Evolutionary conservation across 2,329 filamentous ascomycete genomes (phyloP), one percentile per base, ranked within the genome.

Genomic region (Xylaria sp.): DNA sequence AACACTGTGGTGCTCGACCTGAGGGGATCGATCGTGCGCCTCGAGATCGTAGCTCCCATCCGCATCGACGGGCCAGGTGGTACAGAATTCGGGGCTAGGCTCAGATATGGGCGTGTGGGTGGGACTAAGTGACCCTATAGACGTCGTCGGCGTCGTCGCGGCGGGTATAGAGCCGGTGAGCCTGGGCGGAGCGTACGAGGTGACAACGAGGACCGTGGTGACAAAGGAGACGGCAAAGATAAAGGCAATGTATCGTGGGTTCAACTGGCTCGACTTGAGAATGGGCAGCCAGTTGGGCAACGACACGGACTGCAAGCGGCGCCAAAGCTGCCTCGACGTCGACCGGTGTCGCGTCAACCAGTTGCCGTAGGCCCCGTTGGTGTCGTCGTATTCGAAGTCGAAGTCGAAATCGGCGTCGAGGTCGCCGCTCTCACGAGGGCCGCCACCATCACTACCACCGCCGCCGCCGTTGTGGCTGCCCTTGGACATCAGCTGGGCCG

Each of bases 1-100:
- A 55, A 77, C 66, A 31, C 75, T 76, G 46, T 74, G 67, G 25
- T 72, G 54, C 60, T 71, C 65, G 59, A 74, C 10, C 15, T 67
- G 69, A 31, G 69, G 62, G 28, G 39, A 46, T 46, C 69, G 72
- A 23, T 73, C 51, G 8, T 51, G 56, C n/a, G 63, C 52, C 34
- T 69, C 20, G 18, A 73, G 63, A 9, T 74, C 56, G 54, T 77
- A 77, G 18, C 64, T 52, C 4, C 74, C 75, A 8, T 74, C 31
- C 34, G 70, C 48, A 23, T 73, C 69, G 34, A 78, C 75, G 5
- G 76, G 76, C 76, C 76, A 78, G 18, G 75, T 77, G 12, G 76
- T 77, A 68, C 76, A 78, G 52, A 74, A 76, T n/a, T 74, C 67
- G 3, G 60, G 31, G 20, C 73, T 62, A 2, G 46, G 28, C 48